phyloP scores from a whole-genome alignment of 1,284 basidiomycete genomes.

The Rhodotorula sp. region DNA sequence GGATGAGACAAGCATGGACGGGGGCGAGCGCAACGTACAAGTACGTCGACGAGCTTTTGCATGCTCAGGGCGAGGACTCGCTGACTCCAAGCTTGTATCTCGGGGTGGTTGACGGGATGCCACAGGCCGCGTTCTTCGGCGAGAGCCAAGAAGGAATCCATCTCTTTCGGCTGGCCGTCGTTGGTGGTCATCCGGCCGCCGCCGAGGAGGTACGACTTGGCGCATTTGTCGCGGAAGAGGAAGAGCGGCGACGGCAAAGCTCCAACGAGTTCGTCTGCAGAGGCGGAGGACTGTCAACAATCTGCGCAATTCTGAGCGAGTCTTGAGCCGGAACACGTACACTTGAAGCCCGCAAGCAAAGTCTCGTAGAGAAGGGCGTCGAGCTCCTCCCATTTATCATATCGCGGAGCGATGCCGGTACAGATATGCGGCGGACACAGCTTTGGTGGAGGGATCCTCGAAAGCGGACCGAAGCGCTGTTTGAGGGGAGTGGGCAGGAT shows the following conservation, averaged over 20 bases:
- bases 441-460: conserved; percentile 24
- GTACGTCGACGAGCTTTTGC: conserved; percentile 37
- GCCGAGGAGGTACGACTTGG: conserved; percentile 31
- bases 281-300: background rate
- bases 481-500: background rate
- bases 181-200: conserved; percentile 33
- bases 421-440: conserved; percentile 36
- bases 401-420: conserved; percentile 27
- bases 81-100: conserved; percentile 31
- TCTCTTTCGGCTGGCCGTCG: conserved; percentile 27
- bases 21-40: conserved; percentile 18
- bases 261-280: conserved; percentile 37
- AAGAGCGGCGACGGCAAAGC: conserved; percentile 27
- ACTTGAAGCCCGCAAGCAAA: conserved; percentile 33
- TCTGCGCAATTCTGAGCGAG: background rate
- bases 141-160: conserved; percentile 26
- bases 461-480: conserved; percentile 21
- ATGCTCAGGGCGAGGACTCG: conserved; percentile 31
- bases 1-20: background rate
- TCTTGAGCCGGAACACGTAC: background rate
- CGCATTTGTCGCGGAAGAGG: conserved; percentile 30
- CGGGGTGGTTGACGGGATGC: conserved; percentile 18
- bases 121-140: conserved; percentile 28
- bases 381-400: conserved; percentile 27
- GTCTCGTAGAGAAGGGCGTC: conserved; percentile 34